Conservation (phyloP, 306 rosid genomes). For the Corylus avellana region DNA sequence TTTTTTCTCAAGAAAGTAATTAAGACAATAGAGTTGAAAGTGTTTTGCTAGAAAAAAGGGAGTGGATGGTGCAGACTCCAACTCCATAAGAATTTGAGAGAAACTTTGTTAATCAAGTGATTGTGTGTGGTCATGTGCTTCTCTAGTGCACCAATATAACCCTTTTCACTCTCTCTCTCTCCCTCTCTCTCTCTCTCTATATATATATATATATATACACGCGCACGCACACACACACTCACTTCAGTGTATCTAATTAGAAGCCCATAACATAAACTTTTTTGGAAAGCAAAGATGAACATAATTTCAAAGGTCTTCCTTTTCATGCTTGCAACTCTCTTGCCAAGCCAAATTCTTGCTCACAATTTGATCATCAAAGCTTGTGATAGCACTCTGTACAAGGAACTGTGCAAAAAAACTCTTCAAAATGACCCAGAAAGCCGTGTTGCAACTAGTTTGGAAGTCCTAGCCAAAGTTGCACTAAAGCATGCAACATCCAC, state of each 20-base stretch:
- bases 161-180: neutral
- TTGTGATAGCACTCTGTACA: slow-evolving; percentile 1
- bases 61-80: neutral
- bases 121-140: neutral
- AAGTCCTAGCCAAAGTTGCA: slow-evolving; percentile 3
- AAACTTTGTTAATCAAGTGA: neutral
- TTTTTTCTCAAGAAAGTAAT: neutral
- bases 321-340: neutral
- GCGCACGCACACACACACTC: neutral
- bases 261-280: too few relatives aligned
- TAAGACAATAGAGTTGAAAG: too few relatives aligned
- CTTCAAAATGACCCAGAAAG: slow-evolving; percentile 7
- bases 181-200: too few relatives aligned
- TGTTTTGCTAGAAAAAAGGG: too few relatives aligned
- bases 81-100: neutral
- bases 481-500: neutral
- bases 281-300: neutral
- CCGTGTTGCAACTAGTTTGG: neutral
- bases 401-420: neutral
- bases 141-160: neutral
- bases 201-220: too few relatives aligned
- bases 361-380: neutral
- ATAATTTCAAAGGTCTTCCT: neutral
- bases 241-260: too few relatives aligned
- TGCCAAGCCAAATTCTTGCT: neutral